Conservation (phyloP, 257 asterid species). For the Plantago major region DNA sequence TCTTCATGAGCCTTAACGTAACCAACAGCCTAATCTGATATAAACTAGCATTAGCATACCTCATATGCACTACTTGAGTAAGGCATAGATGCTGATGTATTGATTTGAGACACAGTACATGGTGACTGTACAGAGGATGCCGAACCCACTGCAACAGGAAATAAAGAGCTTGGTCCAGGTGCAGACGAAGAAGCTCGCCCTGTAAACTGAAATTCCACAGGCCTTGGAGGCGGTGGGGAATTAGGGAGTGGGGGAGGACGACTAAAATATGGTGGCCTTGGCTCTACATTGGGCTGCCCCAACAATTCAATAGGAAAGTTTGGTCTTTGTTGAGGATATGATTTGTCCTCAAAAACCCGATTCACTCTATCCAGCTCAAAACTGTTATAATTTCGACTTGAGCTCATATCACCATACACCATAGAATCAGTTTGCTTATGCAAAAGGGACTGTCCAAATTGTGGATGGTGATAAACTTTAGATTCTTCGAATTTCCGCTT, state of each 20-base stretch:
- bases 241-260: conserved; percentile 71
- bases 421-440: neutral
- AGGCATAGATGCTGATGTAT: conserved; percentile 23
- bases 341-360: too few species aligned
- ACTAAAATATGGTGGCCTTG: conserved; percentile 24
- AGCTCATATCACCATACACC: conserved; percentile 14
- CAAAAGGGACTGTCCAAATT: too few species aligned
- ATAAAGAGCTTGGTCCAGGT: conserved; percentile 31
- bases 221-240: conserved; percentile 74
- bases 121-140: conserved; percentile 38
- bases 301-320: too few species aligned
- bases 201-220: conserved; percentile 35
- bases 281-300: conserved; percentile 14
- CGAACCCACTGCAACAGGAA: conserved; percentile 36
- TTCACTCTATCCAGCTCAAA: neutral
- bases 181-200: conserved; percentile 31
- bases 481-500: conserved; percentile 27
- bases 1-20: neutral
- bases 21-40: conserved; percentile 17
- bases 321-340: too few species aligned
- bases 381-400: conserved; percentile 18
- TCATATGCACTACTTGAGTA: conserved; percentile 34
- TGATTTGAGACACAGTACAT: conserved; percentile 41
- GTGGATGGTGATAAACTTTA: neutral
- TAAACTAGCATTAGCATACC: conserved; percentile 34